Evolutionary conservation across 2,329 filamentous ascomycete species (phyloP).

Genomic region (Aspergillus glaucus): DNA sequence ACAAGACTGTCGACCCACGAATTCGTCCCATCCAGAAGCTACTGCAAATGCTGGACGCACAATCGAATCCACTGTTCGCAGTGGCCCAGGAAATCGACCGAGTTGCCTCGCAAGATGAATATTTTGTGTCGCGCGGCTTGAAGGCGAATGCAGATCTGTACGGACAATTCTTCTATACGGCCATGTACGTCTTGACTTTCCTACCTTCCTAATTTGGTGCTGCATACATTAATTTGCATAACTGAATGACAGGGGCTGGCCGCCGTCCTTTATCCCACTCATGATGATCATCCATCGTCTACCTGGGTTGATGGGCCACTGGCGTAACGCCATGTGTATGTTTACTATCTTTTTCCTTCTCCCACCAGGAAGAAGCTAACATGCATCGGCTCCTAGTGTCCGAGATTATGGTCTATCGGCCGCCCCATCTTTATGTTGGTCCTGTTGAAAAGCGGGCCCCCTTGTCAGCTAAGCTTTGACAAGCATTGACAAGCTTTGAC

Average conservation of each 20-base stretch:
- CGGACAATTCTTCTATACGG: conserved; percentile 33
- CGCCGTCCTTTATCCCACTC: conserved; percentile 4
- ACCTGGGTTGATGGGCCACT: conserved; percentile 8
- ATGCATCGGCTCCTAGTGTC: too few relatives aligned
- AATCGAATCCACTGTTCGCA: conserved; percentile 28
- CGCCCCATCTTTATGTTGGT: too few relatives aligned
- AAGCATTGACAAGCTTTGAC: too few relatives aligned
- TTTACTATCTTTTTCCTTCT: conserved; percentile 4
- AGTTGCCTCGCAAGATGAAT: conserved; percentile 30
- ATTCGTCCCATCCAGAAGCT: conserved; percentile 43
- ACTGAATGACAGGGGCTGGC: conserved; percentile 2
- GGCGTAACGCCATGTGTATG: conserved; percentile 18
- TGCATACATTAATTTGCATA: background rate
- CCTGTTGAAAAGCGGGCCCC: too few relatives aligned
- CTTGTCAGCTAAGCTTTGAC: too few relatives aligned
- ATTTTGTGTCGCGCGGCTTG: conserved; percentile 31
- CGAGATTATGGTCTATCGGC: too few relatives aligned
- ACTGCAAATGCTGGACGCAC: conserved; percentile 16
- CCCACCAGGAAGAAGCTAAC: too few relatives aligned
- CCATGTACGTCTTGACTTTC: conserved; percentile 19
- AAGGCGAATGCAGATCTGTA: conserved; percentile 37
- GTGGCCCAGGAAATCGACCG: conserved; percentile 36
- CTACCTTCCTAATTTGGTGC: background rate
- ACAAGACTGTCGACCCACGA: conserved; percentile 51
- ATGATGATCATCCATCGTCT: conserved; percentile 1